phyloP scores from a whole-genome alignment of 1,139 yeast species.

The Hanseniaspora gamundiae region DNA sequence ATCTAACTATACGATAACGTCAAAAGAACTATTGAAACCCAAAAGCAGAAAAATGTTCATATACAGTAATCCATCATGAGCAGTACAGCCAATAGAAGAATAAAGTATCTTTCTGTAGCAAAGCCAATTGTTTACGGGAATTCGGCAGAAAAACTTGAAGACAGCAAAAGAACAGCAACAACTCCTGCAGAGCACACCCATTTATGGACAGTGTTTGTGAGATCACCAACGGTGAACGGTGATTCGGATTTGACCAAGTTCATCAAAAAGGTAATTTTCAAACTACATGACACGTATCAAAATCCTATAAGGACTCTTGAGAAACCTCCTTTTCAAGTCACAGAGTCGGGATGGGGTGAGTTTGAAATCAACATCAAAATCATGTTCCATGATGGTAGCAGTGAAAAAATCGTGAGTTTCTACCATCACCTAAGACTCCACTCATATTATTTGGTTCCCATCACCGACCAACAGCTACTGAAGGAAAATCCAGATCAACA shows the following conservation, averaged over 20 bases:
- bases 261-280: slow-evolving; percentile 84
- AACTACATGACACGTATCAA: slow-evolving; percentile 87
- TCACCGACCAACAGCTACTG: slow-evolving; percentile 15
- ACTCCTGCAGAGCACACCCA: slow-evolving; percentile 76
- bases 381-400: slow-evolving; percentile 73
- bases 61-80: background rate
- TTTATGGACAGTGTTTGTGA: slow-evolving; percentile 86
- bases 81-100: slow-evolving; percentile 15
- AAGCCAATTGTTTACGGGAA: slow-evolving; percentile 87
- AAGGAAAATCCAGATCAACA: slow-evolving; percentile 1
- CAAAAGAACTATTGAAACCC: background rate
- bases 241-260: slow-evolving; percentile 74
- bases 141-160: slow-evolving; percentile 61
- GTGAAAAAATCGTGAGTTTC: slow-evolving; percentile 76
- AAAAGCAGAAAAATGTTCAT: too few species aligned
- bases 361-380: slow-evolving; percentile 84
- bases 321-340: slow-evolving; percentile 83
- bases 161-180: slow-evolving; percentile 10
- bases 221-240: slow-evolving; percentile 47
- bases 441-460: slow-evolving; percentile 51
- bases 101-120: slow-evolving; percentile 60
- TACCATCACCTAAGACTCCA: slow-evolving; percentile 87
- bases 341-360: slow-evolving; percentile 99
- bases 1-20: too few species aligned
- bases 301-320: slow-evolving; percentile 77